These are phyloP conservation scores for Pichia terricola DNA, from an alignment of 1,139 yeast species.

Conservation along the genomic window DNA sequence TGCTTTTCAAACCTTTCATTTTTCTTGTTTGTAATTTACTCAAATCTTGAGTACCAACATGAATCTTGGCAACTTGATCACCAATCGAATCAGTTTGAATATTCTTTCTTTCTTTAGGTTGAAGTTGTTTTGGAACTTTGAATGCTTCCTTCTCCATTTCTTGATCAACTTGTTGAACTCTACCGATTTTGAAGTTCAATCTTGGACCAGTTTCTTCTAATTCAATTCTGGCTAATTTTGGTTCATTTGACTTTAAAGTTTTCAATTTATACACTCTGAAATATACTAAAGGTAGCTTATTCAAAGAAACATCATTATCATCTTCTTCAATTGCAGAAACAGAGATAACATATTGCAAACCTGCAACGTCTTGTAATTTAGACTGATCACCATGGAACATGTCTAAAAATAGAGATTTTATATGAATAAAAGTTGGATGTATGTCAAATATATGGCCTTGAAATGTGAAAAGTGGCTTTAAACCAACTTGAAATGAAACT, in stretches of 20 bases:
- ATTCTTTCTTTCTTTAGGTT: conserved; percentile 80
- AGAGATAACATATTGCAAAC: conserved; percentile 83
- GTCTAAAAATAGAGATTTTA: conserved; percentile 83
- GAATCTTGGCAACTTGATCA: conserved; percentile 94
- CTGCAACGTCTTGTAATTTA: conserved; percentile 85
- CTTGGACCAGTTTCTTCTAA: conserved; percentile 95
- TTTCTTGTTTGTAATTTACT: conserved; percentile 87
- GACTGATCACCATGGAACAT: conserved; percentile 85
- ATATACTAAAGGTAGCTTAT: conserved; percentile 63
- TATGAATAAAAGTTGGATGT: conserved; percentile 77
- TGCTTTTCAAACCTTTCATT: conserved; percentile 94
- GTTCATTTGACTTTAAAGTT: conserved; percentile 66
- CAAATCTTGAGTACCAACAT: conserved; percentile 92
- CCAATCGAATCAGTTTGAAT: conserved; percentile 83
- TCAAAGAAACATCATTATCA: conserved; percentile 45
- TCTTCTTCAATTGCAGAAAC: conserved; percentile 66
- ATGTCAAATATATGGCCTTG: conserved; percentile 88
- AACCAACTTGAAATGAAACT: conserved; percentile 73
- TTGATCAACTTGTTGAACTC: conserved; percentile 75
- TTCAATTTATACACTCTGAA: conserved; percentile 87
- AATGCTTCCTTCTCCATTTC: conserved; percentile 88
- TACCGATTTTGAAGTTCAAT: conserved; percentile 83
- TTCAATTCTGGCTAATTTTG: conserved; percentile 89
- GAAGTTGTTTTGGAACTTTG: conserved; percentile 73
- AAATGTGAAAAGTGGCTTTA: conserved; percentile 90